A percentile compares a stretch with the other conserved stretches of the same genome.
Evolutionary conservation across 2,329 filamentous ascomycete genomes (phyloP).

Genomic region (Neurospora crassa): DNA sequence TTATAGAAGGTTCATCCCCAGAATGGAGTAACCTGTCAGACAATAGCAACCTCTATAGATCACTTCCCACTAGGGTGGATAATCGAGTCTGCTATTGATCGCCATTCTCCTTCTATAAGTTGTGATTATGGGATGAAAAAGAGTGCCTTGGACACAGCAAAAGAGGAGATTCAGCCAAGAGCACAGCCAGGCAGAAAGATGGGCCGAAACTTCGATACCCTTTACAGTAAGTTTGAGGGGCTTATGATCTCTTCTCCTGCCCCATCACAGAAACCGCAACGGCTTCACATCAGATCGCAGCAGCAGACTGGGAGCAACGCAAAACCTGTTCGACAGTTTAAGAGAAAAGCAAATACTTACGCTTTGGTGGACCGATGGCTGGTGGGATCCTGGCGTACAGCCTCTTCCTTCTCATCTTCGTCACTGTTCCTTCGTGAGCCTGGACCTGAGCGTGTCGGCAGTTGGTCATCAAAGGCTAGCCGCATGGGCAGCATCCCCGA

Average conservation of each 20-base stretch:
- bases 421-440: constrained; percentile 84
- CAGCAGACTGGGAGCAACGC: not conserved
- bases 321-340: not conserved
- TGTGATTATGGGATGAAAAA: not conserved
- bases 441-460: constrained; percentile 79
- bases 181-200: not conserved
- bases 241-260: not conserved
- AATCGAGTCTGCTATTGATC: not conserved
- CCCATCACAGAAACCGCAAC: not conserved
- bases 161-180: not conserved
- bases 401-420: constrained; percentile 75
- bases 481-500: constrained; percentile 50
- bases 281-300: not conserved
- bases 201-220: not conserved
- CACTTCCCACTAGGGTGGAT: not conserved
- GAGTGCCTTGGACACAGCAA: not conserved
- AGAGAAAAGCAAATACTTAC: constrained; percentile 48
- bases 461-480: constrained; percentile 51
- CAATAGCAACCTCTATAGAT: not conserved
- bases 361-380: constrained; percentile 65
- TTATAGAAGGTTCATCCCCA: not conserved
- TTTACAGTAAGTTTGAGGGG: not conserved
- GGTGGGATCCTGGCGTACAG: constrained; percentile 58
- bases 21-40: not conserved
- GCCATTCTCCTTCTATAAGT: not conserved